Base-by-base conservation (phyloP, 2,329 filamentous ascomycete species). In the Penicillium decumbens region DNA sequence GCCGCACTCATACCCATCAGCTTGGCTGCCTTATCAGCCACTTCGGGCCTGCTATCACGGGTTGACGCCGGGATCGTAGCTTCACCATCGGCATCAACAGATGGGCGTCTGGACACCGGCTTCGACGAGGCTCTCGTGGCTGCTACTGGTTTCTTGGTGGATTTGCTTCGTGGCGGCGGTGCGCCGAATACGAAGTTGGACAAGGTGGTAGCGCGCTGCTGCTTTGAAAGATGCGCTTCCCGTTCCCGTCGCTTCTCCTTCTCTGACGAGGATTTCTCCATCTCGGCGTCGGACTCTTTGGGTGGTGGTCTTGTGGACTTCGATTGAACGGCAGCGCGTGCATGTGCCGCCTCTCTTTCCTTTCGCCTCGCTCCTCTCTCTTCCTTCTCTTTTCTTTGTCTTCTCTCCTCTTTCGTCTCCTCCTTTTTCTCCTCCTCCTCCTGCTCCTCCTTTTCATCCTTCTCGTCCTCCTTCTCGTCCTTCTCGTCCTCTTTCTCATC, bases 1-100 rank as follows among this genome's bases (percentile, higher is more conserved):
- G 74, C 66, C 49, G 68, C 71, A 53, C 68, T 75, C 51, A 81
- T 70, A 58, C 74, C 90, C 82, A 93, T 82, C 45, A 92, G 71
- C 69, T 84, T 90, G 28, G 88, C 88, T 25, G 88, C 89, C 69
- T 95, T 95, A 40, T 82, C 79, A 6, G 84, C 79, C 64, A 89
- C 79, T 44, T 81, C 80, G 3, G 78, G 77, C 37, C 77, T 73
- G 28, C 86, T 81, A 27, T 90, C 88, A 2, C 85, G 82, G 7
- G 88, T 86, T 3, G 88, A 87, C 18, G 87, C 88, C 40, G 81
- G 77, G 52, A 91, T 74, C 6, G 83, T 86, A 54, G 77, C 76
- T 25, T 75, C 70, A 33, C 73, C 69, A 29, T 79, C 75, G 53
- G 83, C 79, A 45, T 89, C 87, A 13, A 86, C 70, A 0, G 88